Evolutionary conservation across 2,329 filamentous ascomycete genomes (phyloP), one percentile per base, ranked within the genome.

Genomic region (Phialemoniopsis sp.): DNA sequence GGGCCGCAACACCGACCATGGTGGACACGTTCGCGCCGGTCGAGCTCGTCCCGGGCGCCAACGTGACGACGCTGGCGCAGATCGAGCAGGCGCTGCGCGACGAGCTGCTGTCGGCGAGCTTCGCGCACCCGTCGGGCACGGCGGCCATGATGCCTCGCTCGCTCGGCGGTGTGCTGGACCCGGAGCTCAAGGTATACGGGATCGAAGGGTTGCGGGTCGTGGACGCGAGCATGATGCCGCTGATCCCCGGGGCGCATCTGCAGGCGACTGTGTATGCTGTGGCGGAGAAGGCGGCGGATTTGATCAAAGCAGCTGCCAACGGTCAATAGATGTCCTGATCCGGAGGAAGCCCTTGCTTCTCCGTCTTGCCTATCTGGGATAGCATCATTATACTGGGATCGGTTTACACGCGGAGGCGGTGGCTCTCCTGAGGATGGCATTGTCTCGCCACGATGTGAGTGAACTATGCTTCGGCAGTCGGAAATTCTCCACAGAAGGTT

Each of bases 251-350:
- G 62, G 67, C 47, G 9, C 61, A 71, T 8, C 65, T 72, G 30
- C 70, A 75, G 48, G 69, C 69, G 41, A 65, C 66, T 1, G 70
- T 75, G 4, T 76, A 76, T 50, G 72, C 69, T 53, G 55, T 73
- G 45, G 72, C 58, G 5, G 73, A 76, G 51, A 74, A 68, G 53
- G 50, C 58, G 13, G 55, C 63, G 12, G 43, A 53, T 13, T 41
- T 51, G 4, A 56, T 60, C 32, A 47, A 26, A 10, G 21, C 21
- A n/a, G n/a, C n/a, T n/a, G n/a, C n/a, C n/a, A n/a, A n/a, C n/a
- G n/a, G n/a, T n/a, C n/a, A n/a, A n/a, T n/a, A n/a, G n/a, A n/a
- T n/a, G n/a, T n/a, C n/a, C n/a, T n/a, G n/a, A n/a, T n/a, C n/a
- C n/a, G n/a, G n/a, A n/a, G n/a, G n/a, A n/a, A n/a, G n/a, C n/a